Evolutionary conservation across 192 early-diverging fungal genomes (phyloP).

Genomic region (Chytriomyces sp.): DNA sequence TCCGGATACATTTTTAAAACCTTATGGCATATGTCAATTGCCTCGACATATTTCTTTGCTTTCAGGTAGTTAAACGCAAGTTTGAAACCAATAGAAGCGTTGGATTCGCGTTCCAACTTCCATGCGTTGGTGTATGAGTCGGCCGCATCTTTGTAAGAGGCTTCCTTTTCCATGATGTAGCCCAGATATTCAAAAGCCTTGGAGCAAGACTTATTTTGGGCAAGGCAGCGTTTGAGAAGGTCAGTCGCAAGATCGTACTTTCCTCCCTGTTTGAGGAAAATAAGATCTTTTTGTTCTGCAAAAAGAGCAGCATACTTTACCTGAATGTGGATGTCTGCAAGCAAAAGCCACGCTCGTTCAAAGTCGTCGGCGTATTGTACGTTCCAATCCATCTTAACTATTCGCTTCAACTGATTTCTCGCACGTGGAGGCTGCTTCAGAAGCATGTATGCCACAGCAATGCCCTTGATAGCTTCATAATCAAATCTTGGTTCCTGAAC

Average conservation of each 20-base stretch:
- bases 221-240: conserved; percentile 43
- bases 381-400: conserved; percentile 55
- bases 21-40: conserved; percentile 55
- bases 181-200: conserved; percentile 61
- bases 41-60: conserved; percentile 53
- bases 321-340: conserved; percentile 61
- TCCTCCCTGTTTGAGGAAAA: conserved; percentile 40
- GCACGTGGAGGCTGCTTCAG: conserved; percentile 58
- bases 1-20: conserved; percentile 54
- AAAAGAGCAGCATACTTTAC: no score
- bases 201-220: conserved; percentile 50
- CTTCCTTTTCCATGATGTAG: conserved; percentile 62
- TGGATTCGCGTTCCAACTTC: conserved; percentile 49
- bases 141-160: conserved; percentile 54
- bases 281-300: not conserved
- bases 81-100: conserved; percentile 58
- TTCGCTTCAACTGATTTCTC: conserved; percentile 57
- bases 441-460: conserved; percentile 53
- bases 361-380: conserved; percentile 47
- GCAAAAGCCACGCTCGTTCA: conserved; percentile 55
- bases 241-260: conserved; percentile 62
- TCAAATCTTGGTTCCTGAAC: not conserved
- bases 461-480: conserved; percentile 34
- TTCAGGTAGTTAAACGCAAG: conserved; percentile 61
- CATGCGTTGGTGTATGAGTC: conserved; percentile 53